These are phyloP conservation scores for Alternaria ventricosa DNA, from an alignment of 2,329 filamentous ascomycete species.

Conservation along the genomic window DNA sequence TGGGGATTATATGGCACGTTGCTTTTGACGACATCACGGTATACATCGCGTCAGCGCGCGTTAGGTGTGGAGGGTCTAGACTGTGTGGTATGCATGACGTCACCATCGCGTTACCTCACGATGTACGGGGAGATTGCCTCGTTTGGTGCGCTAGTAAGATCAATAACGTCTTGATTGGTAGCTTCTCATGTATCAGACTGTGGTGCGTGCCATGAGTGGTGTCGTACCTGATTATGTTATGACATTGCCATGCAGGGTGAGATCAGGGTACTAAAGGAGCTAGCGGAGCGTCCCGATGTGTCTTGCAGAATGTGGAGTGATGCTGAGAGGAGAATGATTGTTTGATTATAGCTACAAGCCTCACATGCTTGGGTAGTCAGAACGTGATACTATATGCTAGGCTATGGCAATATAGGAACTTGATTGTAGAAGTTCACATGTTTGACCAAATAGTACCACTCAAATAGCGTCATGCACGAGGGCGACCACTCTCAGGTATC, in stretches of 20 bases:
- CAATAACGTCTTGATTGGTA: neutral
- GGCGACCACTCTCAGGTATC: neutral
- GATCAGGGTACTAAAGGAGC: slow-evolving; percentile 4
- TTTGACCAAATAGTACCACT: neutral
- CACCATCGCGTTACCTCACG: slow-evolving; percentile 11
- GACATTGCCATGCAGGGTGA: neutral
- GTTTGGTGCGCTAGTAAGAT: neutral
- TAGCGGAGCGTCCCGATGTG: neutral
- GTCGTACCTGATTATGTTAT: slow-evolving; percentile 22
- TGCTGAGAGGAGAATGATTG: slow-evolving; percentile 5
- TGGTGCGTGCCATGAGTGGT: neutral
- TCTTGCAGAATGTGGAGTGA: neutral
- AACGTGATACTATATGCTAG: neutral
- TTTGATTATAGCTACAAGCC: neutral
- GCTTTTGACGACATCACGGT: neutral
- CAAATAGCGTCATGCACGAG: neutral
- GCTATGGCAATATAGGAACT: neutral
- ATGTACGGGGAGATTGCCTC: slow-evolving; percentile 1
- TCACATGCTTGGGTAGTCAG: neutral
- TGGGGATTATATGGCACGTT: neutral
- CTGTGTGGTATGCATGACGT: slow-evolving; percentile 14
- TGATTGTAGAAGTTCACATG: neutral
- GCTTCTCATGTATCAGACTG: neutral
- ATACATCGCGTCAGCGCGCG: slow-evolving; percentile 2
- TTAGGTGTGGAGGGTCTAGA: slow-evolving; percentile 10